Evolutionary conservation across 345 rosid species (phyloP).

Genomic region (Chamaenerion angustifolium): DNA sequence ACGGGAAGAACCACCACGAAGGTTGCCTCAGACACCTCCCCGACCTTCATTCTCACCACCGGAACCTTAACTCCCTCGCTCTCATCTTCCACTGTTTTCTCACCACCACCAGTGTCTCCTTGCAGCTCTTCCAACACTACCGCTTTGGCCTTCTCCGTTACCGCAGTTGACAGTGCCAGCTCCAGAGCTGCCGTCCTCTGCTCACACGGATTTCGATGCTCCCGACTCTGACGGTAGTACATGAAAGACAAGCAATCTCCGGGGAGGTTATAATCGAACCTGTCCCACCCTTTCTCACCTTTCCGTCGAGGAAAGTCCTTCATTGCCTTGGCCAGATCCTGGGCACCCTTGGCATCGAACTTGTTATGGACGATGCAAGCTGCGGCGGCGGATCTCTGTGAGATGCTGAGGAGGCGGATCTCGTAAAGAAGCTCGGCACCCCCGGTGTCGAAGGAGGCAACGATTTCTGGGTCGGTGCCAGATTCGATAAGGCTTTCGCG

Average conservation of each 20-base stretch:
- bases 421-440: constrained; percentile 78
- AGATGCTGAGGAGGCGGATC: constrained; percentile 43
- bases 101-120: constrained; percentile 16
- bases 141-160: constrained; percentile 47
- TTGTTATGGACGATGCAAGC: constrained; percentile 22
- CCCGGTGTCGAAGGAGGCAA: constrained; percentile 46
- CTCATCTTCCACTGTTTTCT: constrained; percentile 18
- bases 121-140: constrained; percentile 32
- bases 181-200: constrained; percentile 28
- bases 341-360: constrained; percentile 43
- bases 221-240: constrained; percentile 61
- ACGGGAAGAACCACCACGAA: constrained; percentile 63
- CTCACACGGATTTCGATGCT: constrained; percentile 41
- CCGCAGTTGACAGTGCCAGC: constrained; percentile 48
- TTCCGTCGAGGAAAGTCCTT: constrained; percentile 79
- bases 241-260: constrained; percentile 75
- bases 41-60: constrained; percentile 48
- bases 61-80: constrained; percentile 28
- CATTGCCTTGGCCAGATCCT: constrained; percentile 61
- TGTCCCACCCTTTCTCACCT: constrained; percentile 40
- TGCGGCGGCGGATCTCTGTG: constrained; percentile 54
- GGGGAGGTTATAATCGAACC: constrained; percentile 46
- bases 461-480: constrained; percentile 34
- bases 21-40: constrained; percentile 73
- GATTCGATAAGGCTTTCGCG: constrained; percentile 54